Evolutionary conservation across 306 rosid genomes (phyloP), one percentile per base, ranked within the genome.

Genomic region (Astragalus membranaceus): DNA sequence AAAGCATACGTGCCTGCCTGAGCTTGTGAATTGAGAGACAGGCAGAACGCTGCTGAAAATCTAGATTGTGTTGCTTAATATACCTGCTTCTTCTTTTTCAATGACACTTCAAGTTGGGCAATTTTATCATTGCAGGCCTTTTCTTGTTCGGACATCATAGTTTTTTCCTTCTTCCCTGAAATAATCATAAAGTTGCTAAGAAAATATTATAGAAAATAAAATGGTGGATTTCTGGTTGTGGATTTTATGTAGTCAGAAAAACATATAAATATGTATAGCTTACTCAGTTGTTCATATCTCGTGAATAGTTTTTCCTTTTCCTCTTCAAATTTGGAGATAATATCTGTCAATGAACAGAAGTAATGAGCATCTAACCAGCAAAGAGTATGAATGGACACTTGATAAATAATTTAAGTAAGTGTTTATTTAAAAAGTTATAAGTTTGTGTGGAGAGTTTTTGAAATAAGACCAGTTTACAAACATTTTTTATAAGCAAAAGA

Each of bases 81-180:
- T 78, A 87, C 99, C 96, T 87, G 84, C 72, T 86, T 91, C 85
- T 94, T 94, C 88, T 80, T 91, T 81, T 84, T 88, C 85, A 91
- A 60, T n/a, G 97, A 86, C 63, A 79, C 90, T 83, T 88, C 97
- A 64, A 91, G 80, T 59, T 84, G 81, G 60, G 86, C 75, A 83
- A 94, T 85, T 74, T 91, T 91, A 16, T 83, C 86, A 37, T 78
- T 75, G 79, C 91, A 91, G 48, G 88, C 77, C 29, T 81, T 88
- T 83, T 91, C 99, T 58, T 86, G 95, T 75, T 94, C 89, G 9
- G 91, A 67, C 48, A 91, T 91, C 84, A 83, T 59, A 66, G 64
- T 69, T 62, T 80, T 92, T 73, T 92, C 96, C 79, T 80, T 86
- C 84, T 88, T 92, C 82, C 98, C 98, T 92, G 82, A 46, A 69